Base-by-base conservation (phyloP, 2,329 filamentous ascomycete species). In the Cordyceps javanica region DNA sequence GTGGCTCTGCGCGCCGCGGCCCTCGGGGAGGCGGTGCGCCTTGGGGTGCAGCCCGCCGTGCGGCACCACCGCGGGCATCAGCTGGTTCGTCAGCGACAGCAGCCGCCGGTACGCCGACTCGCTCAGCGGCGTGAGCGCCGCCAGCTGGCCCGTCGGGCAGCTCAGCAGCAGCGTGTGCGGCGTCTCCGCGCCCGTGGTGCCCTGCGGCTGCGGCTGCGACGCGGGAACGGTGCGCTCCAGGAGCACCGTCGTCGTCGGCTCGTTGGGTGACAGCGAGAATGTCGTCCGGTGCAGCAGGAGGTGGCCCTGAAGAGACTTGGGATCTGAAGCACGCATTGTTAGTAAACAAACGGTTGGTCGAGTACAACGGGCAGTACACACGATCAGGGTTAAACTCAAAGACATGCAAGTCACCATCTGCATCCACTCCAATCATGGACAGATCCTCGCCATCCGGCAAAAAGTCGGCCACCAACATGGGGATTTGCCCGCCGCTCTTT, bases 301-400 rank as follows among this genome's bases (percentile, higher is more conserved):
- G 66, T 92, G 88, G 50, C 94, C 94, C 58, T 93, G 89, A 34
- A 96, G 84, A 7, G 91, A 95, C 76, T 96, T 95, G 16, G 93
- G 93, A 68, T 97, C 92, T 96, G 25, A 3, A 34, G 30, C 3
- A 9, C 14, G n/a, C n/a, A n/a, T 48, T 48, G 7, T 55, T 46
- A 55, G 41, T 46, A 28, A 55, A 16, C 13, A 28, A 26, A 32
- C n/a, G n/a, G n/a, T n/a, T n/a, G 34, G 34, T 3, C 73, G 63
- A 72, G 66, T 4, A 39, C 16, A 5, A 30, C 23, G 14, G 16
- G 25, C 2, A 16, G 11, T 13, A 81, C 87, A 73, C 78, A 94
- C 91, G 89, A 68, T 97, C 93, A 0, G 94, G 94, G 67, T 97
- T 92, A 67, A 94, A 99, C 72, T 97, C 90, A 62, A 97, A 75